Conservation (phyloP, 2,329 filamentous ascomycete genomes). For the Ophiocordyceps camponoti-floridani region DNA sequence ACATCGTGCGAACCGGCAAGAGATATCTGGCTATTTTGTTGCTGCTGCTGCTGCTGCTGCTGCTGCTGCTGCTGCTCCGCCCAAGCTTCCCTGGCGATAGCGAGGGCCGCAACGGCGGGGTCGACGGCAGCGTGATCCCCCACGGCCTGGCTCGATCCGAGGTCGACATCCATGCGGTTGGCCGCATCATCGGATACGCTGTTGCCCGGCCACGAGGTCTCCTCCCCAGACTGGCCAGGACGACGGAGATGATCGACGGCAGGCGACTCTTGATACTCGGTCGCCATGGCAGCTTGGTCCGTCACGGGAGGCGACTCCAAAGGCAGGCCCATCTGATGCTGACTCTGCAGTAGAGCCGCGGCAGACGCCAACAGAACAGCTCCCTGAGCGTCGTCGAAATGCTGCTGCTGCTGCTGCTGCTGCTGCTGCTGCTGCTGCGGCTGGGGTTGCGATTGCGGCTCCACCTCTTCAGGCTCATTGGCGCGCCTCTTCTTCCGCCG, state of each 20-base stretch:
- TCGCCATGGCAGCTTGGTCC: conserved; percentile 6
- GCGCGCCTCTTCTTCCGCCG: conserved; percentile 15
- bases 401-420: conserved; percentile 1
- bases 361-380: not conserved
- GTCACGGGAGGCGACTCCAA: conserved; percentile 2
- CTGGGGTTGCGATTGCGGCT: not conserved
- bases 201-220: conserved; percentile 9
- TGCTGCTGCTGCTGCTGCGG: conserved; percentile 1
- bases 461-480: conserved; percentile 5
- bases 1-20: conserved; percentile 3
- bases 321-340: conserved; percentile 1
- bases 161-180: conserved; percentile 10
- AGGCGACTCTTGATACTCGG: conserved; percentile 10
- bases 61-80: conserved; percentile 7
- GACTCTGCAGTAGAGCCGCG: conserved; percentile 3
- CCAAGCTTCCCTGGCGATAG: conserved; percentile 17
- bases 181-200: conserved; percentile 4
- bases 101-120: conserved; percentile 12
- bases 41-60: not conserved
- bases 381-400: not conserved
- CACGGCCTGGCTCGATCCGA: conserved; percentile 1
- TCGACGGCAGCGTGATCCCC: conserved; percentile 10
- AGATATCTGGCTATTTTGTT: conserved; percentile 11
- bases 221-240: conserved; percentile 9
- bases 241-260: conserved; percentile 9